Base-by-base conservation (phyloP, 305 asterid genomes). In the Fraxinus velutina region DNA sequence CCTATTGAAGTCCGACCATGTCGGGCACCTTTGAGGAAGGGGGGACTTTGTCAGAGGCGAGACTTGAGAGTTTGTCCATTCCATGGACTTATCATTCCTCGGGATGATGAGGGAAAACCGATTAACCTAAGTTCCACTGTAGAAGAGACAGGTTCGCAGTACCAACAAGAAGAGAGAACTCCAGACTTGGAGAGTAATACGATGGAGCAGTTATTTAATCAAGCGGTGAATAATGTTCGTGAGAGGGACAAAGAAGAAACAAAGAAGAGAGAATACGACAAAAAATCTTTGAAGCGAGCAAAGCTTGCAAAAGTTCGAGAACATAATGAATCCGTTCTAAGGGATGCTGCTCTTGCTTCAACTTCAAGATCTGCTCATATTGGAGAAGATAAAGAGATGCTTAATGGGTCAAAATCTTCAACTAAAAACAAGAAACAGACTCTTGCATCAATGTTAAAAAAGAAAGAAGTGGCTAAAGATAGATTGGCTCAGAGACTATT, bases 11-110 rank as follows among this genome's bases (percentile, higher is more conserved):
- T 90, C 77, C 92, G 81, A 75, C 96, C 93, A 47, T 95, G 99
- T 78, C 91, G 91, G 19, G 93, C 97, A 72, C 97, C 98, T 75
- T 85, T 90, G 75, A 75, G 84, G 81, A 93, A 91, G 47, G 98
- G 98, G 33, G 93, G 90, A 47, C 93, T 95, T 77, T 93, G 99
- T 81, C 90, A 87, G 80, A 90, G 99, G 86, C 90, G 85, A 76
- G 98, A 95, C 86, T 79, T 91, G 85, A 90, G 82, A 87, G 86
- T 86, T 30, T 95, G 98, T 84, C 98, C 98, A 17, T 95, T 95
- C 83, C 99, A 95, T 64, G 99, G 98, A 60, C 92, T 79, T 27
- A 76, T 91, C 83, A 75, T 95, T 79, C 89, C 90, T 75, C 86
- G 98, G 76, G 98, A 92, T 22, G 92, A 90, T 74, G 92, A 88